Evolutionary conservation across 768 basidiomycete species (phyloP).

Genomic region (Holtermannia corniformis): DNA sequence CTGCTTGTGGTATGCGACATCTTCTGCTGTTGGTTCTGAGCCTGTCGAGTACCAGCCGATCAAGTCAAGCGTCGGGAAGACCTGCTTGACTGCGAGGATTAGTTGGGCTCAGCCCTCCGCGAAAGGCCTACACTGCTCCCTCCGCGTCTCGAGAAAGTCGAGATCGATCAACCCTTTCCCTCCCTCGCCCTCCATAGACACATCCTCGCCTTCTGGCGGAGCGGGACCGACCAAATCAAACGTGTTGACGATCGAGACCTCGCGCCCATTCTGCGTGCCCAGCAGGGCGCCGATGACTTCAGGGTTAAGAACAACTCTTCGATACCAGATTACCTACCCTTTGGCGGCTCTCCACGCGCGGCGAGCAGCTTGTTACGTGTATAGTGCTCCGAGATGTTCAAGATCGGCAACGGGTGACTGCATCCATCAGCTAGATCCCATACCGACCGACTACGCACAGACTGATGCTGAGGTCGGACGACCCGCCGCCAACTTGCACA

Average conservation of each 20-base stretch:
- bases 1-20: conserved; percentile 79
- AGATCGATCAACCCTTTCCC: conserved; percentile 50
- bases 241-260: conserved; percentile 93
- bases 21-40: conserved; percentile 57
- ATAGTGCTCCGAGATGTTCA: conserved; percentile 93
- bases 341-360: conserved; percentile 50
- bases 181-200: conserved; percentile 34
- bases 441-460: conserved; percentile 9
- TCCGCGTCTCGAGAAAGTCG: conserved; percentile 67
- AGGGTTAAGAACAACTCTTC: too few species aligned
- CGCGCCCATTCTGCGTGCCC: conserved; percentile 85
- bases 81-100: conserved; percentile 70
- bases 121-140: conserved; percentile 65
- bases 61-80: conserved; percentile 93
- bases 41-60: conserved; percentile 97
- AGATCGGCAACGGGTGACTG: conserved; percentile 91
- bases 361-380: conserved; percentile 56
- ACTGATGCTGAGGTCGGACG: conserved; percentile 23
- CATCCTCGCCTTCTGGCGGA: conserved; percentile 46
- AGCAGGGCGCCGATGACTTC: conserved; percentile 88
- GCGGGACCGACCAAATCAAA: conserved; percentile 67
- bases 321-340: conserved; percentile 26
- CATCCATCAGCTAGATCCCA: not conserved
- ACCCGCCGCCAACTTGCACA: conserved; percentile 3
- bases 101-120: not conserved